Base-by-base conservation (phyloP, 306 rosid genomes). In the Gastrolobium bilobum region DNA sequence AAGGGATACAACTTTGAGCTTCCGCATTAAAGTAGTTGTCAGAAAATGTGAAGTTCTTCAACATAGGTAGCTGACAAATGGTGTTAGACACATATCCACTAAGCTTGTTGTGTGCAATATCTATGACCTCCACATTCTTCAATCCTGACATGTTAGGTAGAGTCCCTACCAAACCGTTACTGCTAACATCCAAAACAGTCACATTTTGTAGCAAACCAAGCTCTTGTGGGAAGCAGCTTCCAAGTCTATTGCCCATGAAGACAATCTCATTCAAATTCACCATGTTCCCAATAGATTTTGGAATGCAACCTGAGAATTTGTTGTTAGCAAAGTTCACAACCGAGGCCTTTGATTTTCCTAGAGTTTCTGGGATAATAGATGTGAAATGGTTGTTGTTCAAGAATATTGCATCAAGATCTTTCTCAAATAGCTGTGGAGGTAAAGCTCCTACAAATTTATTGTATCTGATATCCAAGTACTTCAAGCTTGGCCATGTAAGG, bases 201-300 rank as follows among this genome's bases (percentile, higher is more conserved):
- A 84, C 4, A 4, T 80, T 71, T 4, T 20, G 73, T 2, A 94
- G 73, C 54, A 66, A 0, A 8, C 93, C 92, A 76, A 94, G 42
- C 80, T 92, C 97, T n/a, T 26, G 61, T 3, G 97, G 97, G 26
- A 90, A 59, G 64, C 97, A 94, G 11, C 98, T 97, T 4, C 77
- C 29, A 1, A 94, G 79, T 1, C 4, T 48, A 62, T 92, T 94
- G 3, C 90, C 86, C 54, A 78, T 1, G 71, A 94, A 87, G 0
- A 94, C 1, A 6, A 92, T 13, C 82, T 92, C 93, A 44, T 92
- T 86, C 90, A 92, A 50, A 61, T 88, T 83, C 31, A 1, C 35
- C 94, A 92, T 89, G 46, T 86, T 67, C 14, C 90, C 93, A 7
- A 94, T 74, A 26, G 86, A 58, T 1, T 48, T 81, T 2, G 97